Conservation (phyloP, 1,139 yeast species). For the Kurtzmaniella quercitrusa region DNA sequence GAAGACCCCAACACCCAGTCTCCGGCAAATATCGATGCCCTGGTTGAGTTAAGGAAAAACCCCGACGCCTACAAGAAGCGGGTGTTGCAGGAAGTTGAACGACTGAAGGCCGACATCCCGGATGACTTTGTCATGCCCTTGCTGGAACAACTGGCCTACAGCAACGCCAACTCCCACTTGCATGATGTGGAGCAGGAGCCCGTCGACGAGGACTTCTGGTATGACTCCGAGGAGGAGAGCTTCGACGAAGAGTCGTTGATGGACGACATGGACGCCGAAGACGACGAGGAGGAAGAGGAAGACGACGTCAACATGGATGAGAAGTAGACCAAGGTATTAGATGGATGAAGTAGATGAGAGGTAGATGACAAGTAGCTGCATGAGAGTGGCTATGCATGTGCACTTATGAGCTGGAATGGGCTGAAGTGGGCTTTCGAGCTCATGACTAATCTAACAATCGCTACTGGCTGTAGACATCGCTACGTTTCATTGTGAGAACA, state of each 20-base stretch:
- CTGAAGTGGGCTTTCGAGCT: no score
- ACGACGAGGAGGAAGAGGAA: constrained; percentile 56
- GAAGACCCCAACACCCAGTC: constrained; percentile 92
- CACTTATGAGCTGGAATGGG: no score
- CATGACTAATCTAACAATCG: no score
- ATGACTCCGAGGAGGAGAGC: constrained; percentile 59
- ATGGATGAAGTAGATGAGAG: not conserved
- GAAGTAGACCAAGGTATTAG: constrained; percentile 12
- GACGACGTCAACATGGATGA: constrained; percentile 40
- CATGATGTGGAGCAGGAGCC: constrained; percentile 54
- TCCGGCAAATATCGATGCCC: constrained; percentile 97
- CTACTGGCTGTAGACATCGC: no score
- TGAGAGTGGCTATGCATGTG: no score
- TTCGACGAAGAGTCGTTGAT: constrained; percentile 52
- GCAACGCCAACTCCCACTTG: constrained; percentile 35
- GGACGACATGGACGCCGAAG: constrained; percentile 52
- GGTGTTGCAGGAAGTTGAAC: constrained; percentile 78
- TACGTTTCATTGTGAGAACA: no score
- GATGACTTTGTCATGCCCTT: constrained; percentile 81
- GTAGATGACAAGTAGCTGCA: no score
- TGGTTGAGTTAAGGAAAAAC: constrained; percentile 84
- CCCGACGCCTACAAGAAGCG: constrained; percentile 75
- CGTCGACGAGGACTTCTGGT: constrained; percentile 85
- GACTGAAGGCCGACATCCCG: constrained; percentile 82
- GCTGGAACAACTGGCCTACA: constrained; percentile 55